phyloP scores from a whole-genome alignment of 305 asterid species.

The Fraxinus platypoda region DNA sequence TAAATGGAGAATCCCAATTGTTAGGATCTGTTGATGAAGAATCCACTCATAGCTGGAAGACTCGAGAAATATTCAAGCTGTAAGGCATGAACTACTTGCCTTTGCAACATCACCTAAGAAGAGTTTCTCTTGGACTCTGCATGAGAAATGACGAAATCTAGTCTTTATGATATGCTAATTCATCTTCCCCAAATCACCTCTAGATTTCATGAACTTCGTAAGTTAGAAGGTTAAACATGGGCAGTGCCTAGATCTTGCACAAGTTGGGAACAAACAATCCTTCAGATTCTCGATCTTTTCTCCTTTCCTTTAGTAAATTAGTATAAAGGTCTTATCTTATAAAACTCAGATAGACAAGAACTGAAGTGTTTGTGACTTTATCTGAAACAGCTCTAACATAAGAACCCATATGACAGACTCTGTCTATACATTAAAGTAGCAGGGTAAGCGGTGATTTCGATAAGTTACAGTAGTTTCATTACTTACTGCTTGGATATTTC shows the following conservation, averaged over 20 bases:
- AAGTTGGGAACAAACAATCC: not conserved
- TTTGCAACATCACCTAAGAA: not conserved
- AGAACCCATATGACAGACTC: not conserved
- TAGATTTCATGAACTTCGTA: not conserved
- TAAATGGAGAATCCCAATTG: not conserved
- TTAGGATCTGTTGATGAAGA: not conserved
- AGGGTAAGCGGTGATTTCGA: not conserved
- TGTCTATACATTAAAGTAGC: not conserved
- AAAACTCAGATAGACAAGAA: not conserved
- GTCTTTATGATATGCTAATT: not conserved
- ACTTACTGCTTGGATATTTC: constrained; percentile 78
- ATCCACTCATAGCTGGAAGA: not conserved
- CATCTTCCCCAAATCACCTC: not conserved
- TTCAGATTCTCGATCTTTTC: not conserved
- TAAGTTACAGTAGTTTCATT: not conserved
- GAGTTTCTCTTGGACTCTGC: not conserved
- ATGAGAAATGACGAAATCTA: not conserved
- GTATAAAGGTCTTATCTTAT: not conserved
- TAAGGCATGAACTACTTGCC: not conserved
- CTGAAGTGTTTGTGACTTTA: not conserved
- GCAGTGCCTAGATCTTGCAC: not conserved
- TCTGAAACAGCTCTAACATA: not conserved
- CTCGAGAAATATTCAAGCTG: not conserved
- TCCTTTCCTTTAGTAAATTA: not conserved
- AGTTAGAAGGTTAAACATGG: not conserved